Evolutionary conservation across 2,329 filamentous ascomycete genomes (phyloP).

Genomic region (Colletotrichum sp.): DNA sequence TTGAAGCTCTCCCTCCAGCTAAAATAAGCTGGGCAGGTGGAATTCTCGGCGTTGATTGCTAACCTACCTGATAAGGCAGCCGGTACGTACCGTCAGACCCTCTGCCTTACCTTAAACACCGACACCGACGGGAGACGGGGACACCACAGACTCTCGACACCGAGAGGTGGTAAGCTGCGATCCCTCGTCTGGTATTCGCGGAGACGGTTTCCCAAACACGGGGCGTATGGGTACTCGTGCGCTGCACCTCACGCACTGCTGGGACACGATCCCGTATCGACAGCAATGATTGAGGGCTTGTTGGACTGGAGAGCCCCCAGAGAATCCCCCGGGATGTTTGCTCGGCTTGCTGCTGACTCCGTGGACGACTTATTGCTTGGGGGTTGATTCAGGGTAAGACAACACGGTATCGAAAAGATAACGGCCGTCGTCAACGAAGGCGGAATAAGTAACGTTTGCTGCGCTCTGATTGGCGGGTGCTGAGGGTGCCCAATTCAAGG

Average conservation of each 20-base stretch:
- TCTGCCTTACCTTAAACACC: neutral
- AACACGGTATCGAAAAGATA: neutral
- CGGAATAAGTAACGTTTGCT: neutral
- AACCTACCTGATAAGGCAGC: neutral
- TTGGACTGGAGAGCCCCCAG: neutral
- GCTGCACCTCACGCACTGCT: neutral
- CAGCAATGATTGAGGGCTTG: neutral
- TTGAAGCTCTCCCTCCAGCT: neutral
- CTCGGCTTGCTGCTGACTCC: neutral
- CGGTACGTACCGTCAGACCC: neutral
- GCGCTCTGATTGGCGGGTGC: neutral
- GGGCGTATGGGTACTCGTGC: conserved; percentile 4
- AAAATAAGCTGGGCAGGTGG: neutral
- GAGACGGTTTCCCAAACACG: conserved; percentile 2
- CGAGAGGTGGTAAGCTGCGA: neutral
- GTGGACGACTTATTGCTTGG: neutral
- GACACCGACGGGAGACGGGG: neutral
- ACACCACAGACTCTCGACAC: neutral
- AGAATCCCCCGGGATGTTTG: neutral
- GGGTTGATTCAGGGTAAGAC: neutral
- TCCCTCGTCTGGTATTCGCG: neutral
- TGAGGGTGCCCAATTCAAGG: neutral
- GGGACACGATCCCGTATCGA: neutral
- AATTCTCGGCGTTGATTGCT: neutral
- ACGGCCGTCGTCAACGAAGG: neutral